Percentiles rank a stretch among this genome's conserved stretches.
Conservation (phyloP, 2,329 filamentous ascomycete genomes). For the Sporothrix euskadiensis region DNA sequence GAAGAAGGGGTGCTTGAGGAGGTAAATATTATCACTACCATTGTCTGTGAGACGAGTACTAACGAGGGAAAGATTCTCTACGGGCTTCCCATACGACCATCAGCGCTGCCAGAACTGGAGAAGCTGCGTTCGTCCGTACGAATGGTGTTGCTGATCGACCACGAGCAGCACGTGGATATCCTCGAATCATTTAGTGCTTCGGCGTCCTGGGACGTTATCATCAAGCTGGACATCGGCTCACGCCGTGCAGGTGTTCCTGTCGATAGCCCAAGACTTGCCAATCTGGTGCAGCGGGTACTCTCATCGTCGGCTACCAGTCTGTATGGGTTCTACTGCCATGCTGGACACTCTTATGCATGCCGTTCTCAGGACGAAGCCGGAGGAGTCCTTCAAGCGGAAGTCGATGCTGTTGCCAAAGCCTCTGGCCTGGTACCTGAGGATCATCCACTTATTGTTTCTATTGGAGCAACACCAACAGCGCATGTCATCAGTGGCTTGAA, state of each 20-base stretch:
- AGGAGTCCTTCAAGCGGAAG: not conserved
- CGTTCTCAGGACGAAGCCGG: not conserved
- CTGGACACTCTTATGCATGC: not conserved
- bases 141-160: not conserved
- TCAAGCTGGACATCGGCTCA: not conserved
- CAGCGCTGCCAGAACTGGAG: not conserved
- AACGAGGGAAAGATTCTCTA: constrained; percentile 26
- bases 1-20: constrained; percentile 45
- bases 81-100: not conserved
- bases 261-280: not conserved
- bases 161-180: not conserved
- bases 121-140: not conserved
- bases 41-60: no score
- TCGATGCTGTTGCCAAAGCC: not conserved
- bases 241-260: not conserved
- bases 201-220: not conserved
- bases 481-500: not conserved
- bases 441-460: not conserved
- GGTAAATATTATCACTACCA: not conserved
- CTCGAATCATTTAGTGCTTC: not conserved
- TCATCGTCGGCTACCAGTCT: not conserved
- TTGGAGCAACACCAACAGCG: not conserved
- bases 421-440: not conserved
- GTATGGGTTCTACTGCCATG: not conserved
- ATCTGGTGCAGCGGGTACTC: not conserved